Base-by-base conservation (phyloP, 2,329 filamentous ascomycete genomes). In the Scopulariopsis brevicaulis region DNA sequence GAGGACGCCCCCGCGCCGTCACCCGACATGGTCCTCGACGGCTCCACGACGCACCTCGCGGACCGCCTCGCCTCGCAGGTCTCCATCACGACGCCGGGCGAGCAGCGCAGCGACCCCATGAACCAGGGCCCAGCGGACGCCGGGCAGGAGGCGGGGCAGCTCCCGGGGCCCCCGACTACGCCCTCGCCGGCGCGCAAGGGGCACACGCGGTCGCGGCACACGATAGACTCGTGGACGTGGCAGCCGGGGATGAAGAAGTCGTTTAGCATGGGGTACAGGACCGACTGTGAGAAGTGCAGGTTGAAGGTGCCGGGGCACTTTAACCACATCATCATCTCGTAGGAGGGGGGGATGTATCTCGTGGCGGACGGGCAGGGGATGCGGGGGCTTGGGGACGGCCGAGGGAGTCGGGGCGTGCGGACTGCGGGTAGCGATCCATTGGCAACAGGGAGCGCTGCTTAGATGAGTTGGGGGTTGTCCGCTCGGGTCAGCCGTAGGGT, bases 271-370 rank as follows among this genome's bases (percentile, higher is more conserved):
- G 88, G 88, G 55, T 91, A 86, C 72, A 77, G 87, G 62, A 79
- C 84, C 14, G 87, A 90, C 69, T 92, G 88, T 67, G 87, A 90
- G 61, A 90, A 90, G 70, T 92, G 88, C 71, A 80, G 79, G 52
- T 77, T 81, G 67, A 87, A 85, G 67, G 85, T 90, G 8, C 87
- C 88, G 0, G 88, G 88, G 1, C 88, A 92, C 68, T 91, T 90
- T 67, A 90, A 87, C 66, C 88, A 92, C 70, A 89, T 91, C 60
- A 83, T 90, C 62, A 78, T 84, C 65, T 82, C 81, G 54, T 84
- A 82, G 75, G 62, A 65, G 28, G 65, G 67, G 24, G 58, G 61
- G 56, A 65, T 60, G 28, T 63, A 22, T 24, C 28, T 34, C 2
- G 24, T 35, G 7, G 51, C 53, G n/a, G 24, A 50, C 46, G 2